Evolutionary conservation across 2,329 filamentous ascomycete species (phyloP), one percentile per base, ranked within the genome.

Genomic region (Trichophyton verrucosum): DNA sequence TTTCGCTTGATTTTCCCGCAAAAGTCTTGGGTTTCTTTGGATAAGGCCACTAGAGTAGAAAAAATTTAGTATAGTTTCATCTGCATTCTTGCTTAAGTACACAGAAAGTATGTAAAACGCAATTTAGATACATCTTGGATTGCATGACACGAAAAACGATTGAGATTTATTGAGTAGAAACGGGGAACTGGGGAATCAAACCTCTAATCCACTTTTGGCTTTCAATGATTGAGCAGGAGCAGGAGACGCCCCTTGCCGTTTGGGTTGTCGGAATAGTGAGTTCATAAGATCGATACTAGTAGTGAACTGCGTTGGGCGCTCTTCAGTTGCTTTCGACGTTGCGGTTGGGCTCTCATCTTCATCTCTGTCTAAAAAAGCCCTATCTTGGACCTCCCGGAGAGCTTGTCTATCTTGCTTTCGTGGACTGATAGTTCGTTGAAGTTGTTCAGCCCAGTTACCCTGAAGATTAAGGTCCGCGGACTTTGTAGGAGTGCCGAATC

Each of bases 221-320:
- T 84, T 84, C 67, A 78, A 76, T 66, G 78, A 78, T 68, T 81
- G 80, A 60, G 80, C 72, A 67, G 80, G 82, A 68, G 82, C 78
- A 59, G 76, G 74, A 65, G 80, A 80, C 59, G 79, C 80, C 76
- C 82, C 84, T 64, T 74, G 69, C 67, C 74, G 72, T 62, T 70
- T 69, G 64, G 85, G 81, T 74, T 87, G 83, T 72, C 88, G 87
- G 74, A 95, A 96, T 61, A 96, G 78, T 56, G 90, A 95, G 72
- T 95, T 92, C 90, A 96, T 96, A 72, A 96, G 78, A 77, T 96
- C 94, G 75, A 97, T 95, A 69, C 88, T 91, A 20, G 88, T 96
- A 20, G 85, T 82, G 73, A 96, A 92, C 0, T 87, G 86, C 65
- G 83, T 83, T 20, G 61, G 58, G 22, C 58, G 61, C 60, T 81